Evolutionary conservation across 805 yeast species (phyloP).

Genomic region (Pichia californica): DNA sequence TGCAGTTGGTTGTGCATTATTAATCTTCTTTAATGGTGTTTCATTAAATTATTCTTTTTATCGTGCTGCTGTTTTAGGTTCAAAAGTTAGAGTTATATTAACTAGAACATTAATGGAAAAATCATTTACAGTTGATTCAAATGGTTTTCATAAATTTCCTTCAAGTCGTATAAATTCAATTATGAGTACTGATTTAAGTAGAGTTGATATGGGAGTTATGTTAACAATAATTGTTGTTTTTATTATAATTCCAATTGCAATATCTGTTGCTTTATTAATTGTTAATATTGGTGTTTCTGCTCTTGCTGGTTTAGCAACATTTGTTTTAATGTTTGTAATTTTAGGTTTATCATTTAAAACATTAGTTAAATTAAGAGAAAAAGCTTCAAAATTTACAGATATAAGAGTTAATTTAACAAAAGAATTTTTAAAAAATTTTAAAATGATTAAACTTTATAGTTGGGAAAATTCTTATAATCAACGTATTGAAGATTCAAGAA

Average conservation of each 20-base stretch:
- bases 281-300: slow-evolving; percentile 67
- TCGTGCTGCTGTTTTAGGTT: slow-evolving; percentile 56
- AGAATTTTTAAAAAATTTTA: slow-evolving; percentile 73
- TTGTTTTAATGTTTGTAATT: slow-evolving; percentile 40
- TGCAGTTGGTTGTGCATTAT: slow-evolving; percentile 59
- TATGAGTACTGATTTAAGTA: slow-evolving; percentile 73
- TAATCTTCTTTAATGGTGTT: slow-evolving; percentile 45
- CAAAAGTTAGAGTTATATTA: slow-evolving; percentile 60
- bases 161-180: slow-evolving; percentile 69
- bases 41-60: slow-evolving; percentile 59
- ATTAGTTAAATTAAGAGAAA: slow-evolving; percentile 48
- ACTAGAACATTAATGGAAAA: slow-evolving; percentile 65
- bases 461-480: slow-evolving; percentile 80
- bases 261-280: slow-evolving; percentile 59
- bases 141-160: slow-evolving; percentile 57
- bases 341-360: slow-evolving; percentile 41
- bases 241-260: slow-evolving; percentile 56
- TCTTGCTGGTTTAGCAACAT: slow-evolving; percentile 61
- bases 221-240: slow-evolving; percentile 59
- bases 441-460: slow-evolving; percentile 77
- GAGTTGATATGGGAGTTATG: slow-evolving; percentile 69
- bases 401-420: slow-evolving; percentile 67
- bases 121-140: slow-evolving; percentile 53
- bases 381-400: slow-evolving; percentile 63
- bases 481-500: slow-evolving; percentile 49